These are phyloP conservation scores for Thermomucor indicae-seudaticae DNA, from an alignment of 371 early-diverging fungal genomes.

Conservation along the genomic window DNA sequence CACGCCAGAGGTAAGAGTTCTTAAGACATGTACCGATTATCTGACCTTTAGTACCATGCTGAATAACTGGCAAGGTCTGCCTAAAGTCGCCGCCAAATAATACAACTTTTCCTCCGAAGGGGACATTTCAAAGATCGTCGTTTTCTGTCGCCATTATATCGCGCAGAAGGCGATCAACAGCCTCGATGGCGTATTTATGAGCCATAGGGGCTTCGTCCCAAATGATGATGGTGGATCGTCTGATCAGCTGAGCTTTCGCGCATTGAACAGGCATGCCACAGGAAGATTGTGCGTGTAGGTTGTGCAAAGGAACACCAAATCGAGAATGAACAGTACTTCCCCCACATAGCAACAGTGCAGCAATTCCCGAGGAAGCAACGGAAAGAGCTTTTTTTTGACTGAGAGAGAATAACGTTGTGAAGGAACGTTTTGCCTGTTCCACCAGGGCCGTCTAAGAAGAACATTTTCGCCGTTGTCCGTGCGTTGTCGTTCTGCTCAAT, in stretches of 20 bases:
- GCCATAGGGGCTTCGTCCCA: slow-evolving; percentile 32
- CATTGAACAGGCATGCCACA: slow-evolving; percentile 8
- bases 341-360: slow-evolving; percentile 22
- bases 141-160: slow-evolving; percentile 11
- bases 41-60: not conserved
- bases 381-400: slow-evolving; percentile 3
- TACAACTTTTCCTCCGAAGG: slow-evolving; percentile 22
- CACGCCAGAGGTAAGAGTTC: not conserved
- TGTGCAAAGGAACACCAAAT: slow-evolving; percentile 18
- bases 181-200: slow-evolving; percentile 15
- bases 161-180: slow-evolving; percentile 14
- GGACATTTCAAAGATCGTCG: slow-evolving; percentile 1
- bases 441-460: not conserved
- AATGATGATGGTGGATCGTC: slow-evolving; percentile 10
- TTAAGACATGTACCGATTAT: not conserved
- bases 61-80: slow-evolving; percentile 5
- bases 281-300: slow-evolving; percentile 2
- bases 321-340: slow-evolving; percentile 21
- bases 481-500: not conserved
- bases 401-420: slow-evolving; percentile 5
- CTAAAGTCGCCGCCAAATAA: slow-evolving; percentile 13
- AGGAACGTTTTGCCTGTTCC: slow-evolving; percentile 11
- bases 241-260: slow-evolving; percentile 5
- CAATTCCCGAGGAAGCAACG: slow-evolving; percentile 6
- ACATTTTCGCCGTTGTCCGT: not conserved